A percentile compares a stretch with the other conserved stretches of the same genome.
Evolutionary conservation across 331 rosid genomes (phyloP).

Genomic region (Acacia concinna): DNA sequence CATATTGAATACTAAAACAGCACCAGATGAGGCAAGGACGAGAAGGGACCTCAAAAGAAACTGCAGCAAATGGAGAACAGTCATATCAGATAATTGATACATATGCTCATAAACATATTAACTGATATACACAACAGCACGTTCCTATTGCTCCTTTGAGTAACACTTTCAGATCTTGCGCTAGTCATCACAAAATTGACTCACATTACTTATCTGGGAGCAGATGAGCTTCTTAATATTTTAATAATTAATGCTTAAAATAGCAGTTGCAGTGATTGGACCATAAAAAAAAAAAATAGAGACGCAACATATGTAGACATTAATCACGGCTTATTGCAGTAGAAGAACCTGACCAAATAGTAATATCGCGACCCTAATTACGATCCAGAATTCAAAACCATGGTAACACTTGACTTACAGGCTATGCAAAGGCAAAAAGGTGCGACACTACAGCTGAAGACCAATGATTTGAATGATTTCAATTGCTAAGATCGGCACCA

Average conservation of each 20-base stretch:
- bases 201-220: background rate
- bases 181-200: background rate
- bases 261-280: background rate
- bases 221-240: background rate
- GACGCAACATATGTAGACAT: background rate
- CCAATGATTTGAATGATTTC: background rate
- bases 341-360: background rate
- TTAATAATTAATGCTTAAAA: background rate
- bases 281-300: background rate
- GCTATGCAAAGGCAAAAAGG: background rate
- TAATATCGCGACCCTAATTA: background rate
- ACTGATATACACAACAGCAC: background rate
- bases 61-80: constrained; percentile 26
- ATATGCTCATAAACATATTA: background rate
- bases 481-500: background rate
- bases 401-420: background rate
- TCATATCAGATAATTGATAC: constrained; percentile 20
- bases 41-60: constrained; percentile 25
- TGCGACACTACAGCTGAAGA: background rate
- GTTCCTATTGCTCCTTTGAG: background rate
- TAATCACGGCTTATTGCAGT: background rate
- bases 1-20: constrained; percentile 41
- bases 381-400: background rate
- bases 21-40: constrained; percentile 22
- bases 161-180: background rate